phyloP scores from a whole-genome alignment of 257 asterid species.

The Solanum pennellii region DNA sequence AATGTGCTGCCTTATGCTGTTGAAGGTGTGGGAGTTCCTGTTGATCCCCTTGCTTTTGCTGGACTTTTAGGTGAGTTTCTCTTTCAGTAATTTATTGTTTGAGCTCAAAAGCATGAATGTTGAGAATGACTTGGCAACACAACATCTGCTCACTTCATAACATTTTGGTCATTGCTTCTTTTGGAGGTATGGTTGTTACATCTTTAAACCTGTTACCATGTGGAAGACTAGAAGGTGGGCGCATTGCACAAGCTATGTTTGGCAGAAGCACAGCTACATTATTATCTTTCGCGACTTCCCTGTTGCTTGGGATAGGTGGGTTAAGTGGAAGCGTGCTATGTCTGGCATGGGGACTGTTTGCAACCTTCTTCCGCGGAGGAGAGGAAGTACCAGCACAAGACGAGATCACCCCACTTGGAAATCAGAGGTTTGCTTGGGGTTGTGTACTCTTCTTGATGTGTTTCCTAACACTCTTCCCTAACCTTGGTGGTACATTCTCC shows the following conservation, averaged over 20 bases:
- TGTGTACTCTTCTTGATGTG: constrained; percentile 69
- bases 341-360: constrained; percentile 80
- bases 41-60: constrained; percentile 92
- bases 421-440: constrained; percentile 77
- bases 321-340: constrained; percentile 82
- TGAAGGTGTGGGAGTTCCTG: constrained; percentile 96
- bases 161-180: background rate
- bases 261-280: constrained; percentile 54
- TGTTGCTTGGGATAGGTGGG: constrained; percentile 71
- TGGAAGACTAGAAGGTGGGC: constrained; percentile 92
- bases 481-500: constrained; percentile 77
- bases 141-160: background rate
- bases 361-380: constrained; percentile 83
- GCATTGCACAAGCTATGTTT: constrained; percentile 80
- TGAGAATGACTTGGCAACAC: background rate
- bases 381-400: constrained; percentile 87
- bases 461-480: constrained; percentile 85
- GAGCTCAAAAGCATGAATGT: background rate
- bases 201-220: constrained; percentile 79
- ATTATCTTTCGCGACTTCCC: constrained; percentile 54
- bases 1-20: constrained; percentile 88
- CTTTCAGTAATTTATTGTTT: background rate
- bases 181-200: constrained; percentile 82
- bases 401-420: constrained; percentile 77
- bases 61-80: constrained; percentile 64